These are phyloP conservation scores for Colletotrichum spaethianum DNA, from an alignment of 2,329 filamentous ascomycete species.

Conservation along the genomic window DNA sequence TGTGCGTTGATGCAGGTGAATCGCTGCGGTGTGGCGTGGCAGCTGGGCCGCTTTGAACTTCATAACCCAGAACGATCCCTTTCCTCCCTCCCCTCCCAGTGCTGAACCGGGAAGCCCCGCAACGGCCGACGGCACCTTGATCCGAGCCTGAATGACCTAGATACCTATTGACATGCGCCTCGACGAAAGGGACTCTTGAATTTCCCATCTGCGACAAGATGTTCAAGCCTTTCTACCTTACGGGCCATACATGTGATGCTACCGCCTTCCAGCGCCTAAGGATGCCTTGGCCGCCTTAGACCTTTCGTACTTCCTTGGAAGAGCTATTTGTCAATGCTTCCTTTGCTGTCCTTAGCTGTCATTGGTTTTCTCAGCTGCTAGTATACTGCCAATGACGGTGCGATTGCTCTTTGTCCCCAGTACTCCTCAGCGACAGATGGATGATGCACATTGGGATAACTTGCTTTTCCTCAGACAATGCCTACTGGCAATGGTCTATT, in stretches of 20 bases:
- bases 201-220: background rate
- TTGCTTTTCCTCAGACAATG: background rate
- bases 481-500: no score
- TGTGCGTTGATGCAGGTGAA: slow-evolving; percentile 28
- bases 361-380: background rate
- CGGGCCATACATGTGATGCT: background rate
- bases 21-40: slow-evolving; percentile 16
- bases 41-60: slow-evolving; percentile 18
- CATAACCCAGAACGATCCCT: background rate
- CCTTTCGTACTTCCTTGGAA: background rate
- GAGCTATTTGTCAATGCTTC: background rate
- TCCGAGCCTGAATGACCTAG: background rate
- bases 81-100: background rate
- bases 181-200: background rate
- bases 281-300: background rate
- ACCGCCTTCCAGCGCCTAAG: background rate
- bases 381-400: background rate
- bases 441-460: background rate
- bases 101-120: background rate
- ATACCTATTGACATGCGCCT: background rate
- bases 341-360: background rate
- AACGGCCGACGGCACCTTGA: background rate
- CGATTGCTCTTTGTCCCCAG: background rate
- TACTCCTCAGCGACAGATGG: background rate
- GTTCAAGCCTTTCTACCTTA: background rate